Percentiles rank a stretch among this genome's conserved stretches.
These are phyloP conservation scores for Pistacia integerrima DNA, from an alignment of 345 rosid species.

Conservation along the genomic window DNA sequence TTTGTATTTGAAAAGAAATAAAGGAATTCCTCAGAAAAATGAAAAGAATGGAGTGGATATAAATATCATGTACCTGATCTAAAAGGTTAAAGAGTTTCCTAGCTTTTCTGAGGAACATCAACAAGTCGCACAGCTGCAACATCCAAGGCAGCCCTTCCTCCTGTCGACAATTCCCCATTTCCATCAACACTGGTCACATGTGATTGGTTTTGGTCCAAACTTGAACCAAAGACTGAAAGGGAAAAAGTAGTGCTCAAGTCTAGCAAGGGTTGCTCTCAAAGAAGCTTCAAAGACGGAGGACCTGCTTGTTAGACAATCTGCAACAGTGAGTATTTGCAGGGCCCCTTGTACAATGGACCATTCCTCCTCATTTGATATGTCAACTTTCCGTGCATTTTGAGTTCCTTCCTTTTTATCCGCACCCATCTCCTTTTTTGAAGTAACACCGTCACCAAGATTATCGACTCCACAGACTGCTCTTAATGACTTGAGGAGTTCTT, in stretches of 20 bases:
- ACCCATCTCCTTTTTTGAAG: constrained; percentile 53
- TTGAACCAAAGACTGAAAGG: constrained; percentile 68
- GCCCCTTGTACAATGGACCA: constrained; percentile 99
- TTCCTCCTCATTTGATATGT: constrained; percentile 89
- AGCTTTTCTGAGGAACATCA: constrained; percentile 88
- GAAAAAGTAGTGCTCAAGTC: constrained; percentile 90
- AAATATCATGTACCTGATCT: constrained; percentile 64
- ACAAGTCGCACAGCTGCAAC: constrained; percentile 84
- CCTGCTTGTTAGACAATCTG: constrained; percentile 93
- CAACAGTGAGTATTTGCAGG: constrained; percentile 89
- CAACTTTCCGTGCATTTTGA: constrained; percentile 65
- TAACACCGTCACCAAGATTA: constrained; percentile 49
- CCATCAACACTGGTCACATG: constrained; percentile 49
- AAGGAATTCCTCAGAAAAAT: background rate
- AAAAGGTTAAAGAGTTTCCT: constrained; percentile 78
- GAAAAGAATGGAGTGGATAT: background rate
- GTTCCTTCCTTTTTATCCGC: constrained; percentile 67
- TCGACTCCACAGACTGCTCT: constrained; percentile 92
- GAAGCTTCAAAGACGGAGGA: constrained; percentile 96
- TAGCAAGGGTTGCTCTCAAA: constrained; percentile 88
- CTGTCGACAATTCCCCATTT: constrained; percentile 51
- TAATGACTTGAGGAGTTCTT: constrained; percentile 90
- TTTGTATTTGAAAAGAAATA: background rate
- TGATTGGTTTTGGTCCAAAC: constrained; percentile 69
- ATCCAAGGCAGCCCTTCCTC: constrained; percentile 87